phyloP scores from a whole-genome alignment of 202 grass and related monocot species.

The Schoenoplectus tabernaemontani region DNA sequence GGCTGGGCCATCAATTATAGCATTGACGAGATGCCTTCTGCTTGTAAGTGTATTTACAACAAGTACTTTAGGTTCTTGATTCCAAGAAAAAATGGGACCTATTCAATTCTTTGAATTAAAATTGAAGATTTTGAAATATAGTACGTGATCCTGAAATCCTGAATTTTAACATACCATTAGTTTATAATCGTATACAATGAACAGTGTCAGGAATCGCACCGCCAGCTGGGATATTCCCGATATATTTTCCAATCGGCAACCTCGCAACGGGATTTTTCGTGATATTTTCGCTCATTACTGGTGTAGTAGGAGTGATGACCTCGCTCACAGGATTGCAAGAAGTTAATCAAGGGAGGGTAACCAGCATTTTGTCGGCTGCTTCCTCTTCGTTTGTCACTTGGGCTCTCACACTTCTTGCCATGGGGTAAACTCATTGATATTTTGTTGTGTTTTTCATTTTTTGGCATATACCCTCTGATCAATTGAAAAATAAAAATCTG shows the following conservation, averaged over 20 bases:
- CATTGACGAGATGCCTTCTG: slow-evolving; percentile 49
- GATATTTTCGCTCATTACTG: slow-evolving; percentile 68
- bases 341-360: slow-evolving; percentile 23
- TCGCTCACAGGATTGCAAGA: slow-evolving; percentile 73
- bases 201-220: slow-evolving; percentile 38
- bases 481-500: not conserved
- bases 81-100: not conserved
- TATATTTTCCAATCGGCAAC: slow-evolving; percentile 98
- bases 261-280: slow-evolving; percentile 87
- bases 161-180: not conserved
- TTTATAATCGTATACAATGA: not conserved
- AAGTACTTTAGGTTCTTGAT: not conserved
- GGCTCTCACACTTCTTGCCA: slow-evolving; percentile 76
- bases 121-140: not conserved
- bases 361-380: slow-evolving; percentile 60
- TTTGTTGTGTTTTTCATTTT: not conserved
- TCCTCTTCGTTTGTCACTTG: slow-evolving; percentile 53
- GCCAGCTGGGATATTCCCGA: slow-evolving; percentile 67
- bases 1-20: slow-evolving; percentile 90
- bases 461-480: not conserved
- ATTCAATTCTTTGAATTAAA: not conserved
- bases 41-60: slow-evolving; percentile 32
- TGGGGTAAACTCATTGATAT: slow-evolving; percentile 49
- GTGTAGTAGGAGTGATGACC: slow-evolving; percentile 63
- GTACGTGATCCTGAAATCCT: not conserved